Evolutionary conservation across 768 basidiomycete genomes (phyloP).

Genomic region (Serendipita sp.): DNA sequence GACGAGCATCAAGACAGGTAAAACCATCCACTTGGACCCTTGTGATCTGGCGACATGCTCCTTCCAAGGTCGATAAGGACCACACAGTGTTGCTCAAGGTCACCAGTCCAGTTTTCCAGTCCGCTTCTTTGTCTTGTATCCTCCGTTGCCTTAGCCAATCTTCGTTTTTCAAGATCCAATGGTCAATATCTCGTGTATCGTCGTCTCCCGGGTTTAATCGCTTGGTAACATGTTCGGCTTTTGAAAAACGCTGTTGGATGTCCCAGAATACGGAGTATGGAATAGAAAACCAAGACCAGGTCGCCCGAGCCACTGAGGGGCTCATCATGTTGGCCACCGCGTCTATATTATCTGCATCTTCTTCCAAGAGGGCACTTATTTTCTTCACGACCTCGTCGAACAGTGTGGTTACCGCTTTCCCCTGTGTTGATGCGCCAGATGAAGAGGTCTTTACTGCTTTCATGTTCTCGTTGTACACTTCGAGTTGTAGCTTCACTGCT

Average conservation of each 20-base stretch:
- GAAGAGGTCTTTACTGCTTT: neutral
- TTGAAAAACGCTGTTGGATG: neutral
- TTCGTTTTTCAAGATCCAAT: neutral
- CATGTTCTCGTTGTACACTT: neutral
- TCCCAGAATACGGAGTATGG: neutral
- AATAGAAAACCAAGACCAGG: neutral
- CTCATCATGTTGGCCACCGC: neutral
- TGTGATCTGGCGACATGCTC: neutral
- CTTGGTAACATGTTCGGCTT: neutral
- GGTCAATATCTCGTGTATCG: neutral
- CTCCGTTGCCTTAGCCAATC: neutral
- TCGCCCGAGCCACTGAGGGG: neutral
- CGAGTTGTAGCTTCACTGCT: neutral
- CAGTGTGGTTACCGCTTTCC: neutral
- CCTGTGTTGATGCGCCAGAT: neutral
- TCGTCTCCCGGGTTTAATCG: neutral
- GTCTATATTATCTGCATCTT: neutral
- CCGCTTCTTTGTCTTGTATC: neutral
- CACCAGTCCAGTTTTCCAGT: neutral
- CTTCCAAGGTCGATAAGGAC: neutral
- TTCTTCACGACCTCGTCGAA: neutral
- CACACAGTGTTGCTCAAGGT: neutral
- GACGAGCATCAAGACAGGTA: constrained; percentile 4
- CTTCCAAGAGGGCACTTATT: neutral
- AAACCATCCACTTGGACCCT: neutral